Percentiles rank a stretch among this genome's conserved stretches.
Evolutionary conservation across 306 rosid genomes (phyloP).

Genomic region (Ziziphus jujuba): DNA sequence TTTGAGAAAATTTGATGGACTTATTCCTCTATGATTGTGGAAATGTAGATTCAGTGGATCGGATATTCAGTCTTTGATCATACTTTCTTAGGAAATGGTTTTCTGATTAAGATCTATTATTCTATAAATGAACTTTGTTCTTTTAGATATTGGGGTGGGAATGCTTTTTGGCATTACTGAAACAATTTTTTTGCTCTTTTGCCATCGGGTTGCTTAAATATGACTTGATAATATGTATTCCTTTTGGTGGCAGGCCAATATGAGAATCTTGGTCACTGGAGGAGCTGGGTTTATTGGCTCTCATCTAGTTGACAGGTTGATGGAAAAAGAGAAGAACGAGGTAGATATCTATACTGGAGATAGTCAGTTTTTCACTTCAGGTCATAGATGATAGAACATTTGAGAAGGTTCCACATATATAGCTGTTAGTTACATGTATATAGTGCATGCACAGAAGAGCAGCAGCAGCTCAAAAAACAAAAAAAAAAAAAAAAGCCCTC

Average conservation of each 20-base stretch:
- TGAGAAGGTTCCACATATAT: background rate
- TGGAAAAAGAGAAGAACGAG: conserved; percentile 97
- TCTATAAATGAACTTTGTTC: too few species aligned
- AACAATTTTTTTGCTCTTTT: background rate
- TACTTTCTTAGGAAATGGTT: too few species aligned
- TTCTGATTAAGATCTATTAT: too few species aligned
- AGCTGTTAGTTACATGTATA: background rate
- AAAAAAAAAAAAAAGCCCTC: background rate
- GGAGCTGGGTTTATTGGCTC: conserved; percentile 99
- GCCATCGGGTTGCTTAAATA: background rate
- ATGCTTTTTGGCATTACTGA: background rate
- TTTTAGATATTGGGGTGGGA: too few species aligned
- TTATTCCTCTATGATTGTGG: too few species aligned
- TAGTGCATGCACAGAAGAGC: background rate
- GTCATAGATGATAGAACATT: background rate
- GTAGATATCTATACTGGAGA: conserved; percentile 24
- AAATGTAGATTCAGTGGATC: too few species aligned
- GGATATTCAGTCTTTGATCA: too few species aligned
- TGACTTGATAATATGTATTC: background rate
- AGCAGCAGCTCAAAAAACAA: too few species aligned
- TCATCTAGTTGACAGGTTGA: conserved; percentile 93
- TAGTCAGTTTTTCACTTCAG: background rate
- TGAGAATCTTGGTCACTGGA: conserved; percentile 95
- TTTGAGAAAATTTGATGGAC: background rate
- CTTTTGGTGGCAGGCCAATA: conserved; percentile 62